These are phyloP conservation scores for Maudiozyma bulderi DNA, from an alignment of 805 yeast species.

Conservation along the genomic window DNA sequence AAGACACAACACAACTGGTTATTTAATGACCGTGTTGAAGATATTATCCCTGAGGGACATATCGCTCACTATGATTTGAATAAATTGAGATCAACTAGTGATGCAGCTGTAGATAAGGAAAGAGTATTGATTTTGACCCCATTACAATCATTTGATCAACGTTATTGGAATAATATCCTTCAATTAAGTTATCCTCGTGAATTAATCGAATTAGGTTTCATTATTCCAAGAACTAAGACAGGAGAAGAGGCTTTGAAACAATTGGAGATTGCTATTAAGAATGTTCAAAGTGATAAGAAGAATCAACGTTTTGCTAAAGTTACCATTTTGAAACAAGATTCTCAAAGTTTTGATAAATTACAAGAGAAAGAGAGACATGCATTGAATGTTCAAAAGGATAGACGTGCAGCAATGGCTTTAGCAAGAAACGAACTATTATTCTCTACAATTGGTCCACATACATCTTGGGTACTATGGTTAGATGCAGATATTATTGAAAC, in stretches of 20 bases:
- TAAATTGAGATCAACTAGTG: slow-evolving; percentile 57
- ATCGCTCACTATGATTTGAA: slow-evolving; percentile 81
- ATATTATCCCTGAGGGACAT: slow-evolving; percentile 58
- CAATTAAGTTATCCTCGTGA: slow-evolving; percentile 74
- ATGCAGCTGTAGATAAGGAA: slow-evolving; percentile 68
- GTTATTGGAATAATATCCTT: slow-evolving; percentile 80
- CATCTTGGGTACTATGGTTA: slow-evolving; percentile 94
- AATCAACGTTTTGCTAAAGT: slow-evolving; percentile 68
- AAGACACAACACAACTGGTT: slow-evolving; percentile 31
- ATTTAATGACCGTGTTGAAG: slow-evolving; percentile 42
- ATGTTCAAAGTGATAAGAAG: slow-evolving; percentile 53
- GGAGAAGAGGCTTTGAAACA: slow-evolving; percentile 72
- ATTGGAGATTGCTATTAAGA: slow-evolving; percentile 68
- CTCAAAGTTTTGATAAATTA: slow-evolving; percentile 65
- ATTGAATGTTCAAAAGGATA: slow-evolving; percentile 69
- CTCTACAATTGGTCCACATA: slow-evolving; percentile 79
- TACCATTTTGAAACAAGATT: slow-evolving; percentile 85
- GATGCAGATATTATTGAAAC: slow-evolving; percentile 93
- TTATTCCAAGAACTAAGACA: slow-evolving; percentile 69
- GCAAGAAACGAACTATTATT: slow-evolving; percentile 88
- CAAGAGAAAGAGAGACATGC: slow-evolving; percentile 88
- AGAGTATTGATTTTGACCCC: slow-evolving; percentile 84
- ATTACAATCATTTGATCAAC: slow-evolving; percentile 73
- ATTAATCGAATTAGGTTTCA: slow-evolving; percentile 80
- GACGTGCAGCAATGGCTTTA: slow-evolving; percentile 85